These are phyloP conservation scores for Microdochium trichocladiopsis DNA, from an alignment of 2,329 filamentous ascomycete species.

Conservation along the genomic window DNA sequence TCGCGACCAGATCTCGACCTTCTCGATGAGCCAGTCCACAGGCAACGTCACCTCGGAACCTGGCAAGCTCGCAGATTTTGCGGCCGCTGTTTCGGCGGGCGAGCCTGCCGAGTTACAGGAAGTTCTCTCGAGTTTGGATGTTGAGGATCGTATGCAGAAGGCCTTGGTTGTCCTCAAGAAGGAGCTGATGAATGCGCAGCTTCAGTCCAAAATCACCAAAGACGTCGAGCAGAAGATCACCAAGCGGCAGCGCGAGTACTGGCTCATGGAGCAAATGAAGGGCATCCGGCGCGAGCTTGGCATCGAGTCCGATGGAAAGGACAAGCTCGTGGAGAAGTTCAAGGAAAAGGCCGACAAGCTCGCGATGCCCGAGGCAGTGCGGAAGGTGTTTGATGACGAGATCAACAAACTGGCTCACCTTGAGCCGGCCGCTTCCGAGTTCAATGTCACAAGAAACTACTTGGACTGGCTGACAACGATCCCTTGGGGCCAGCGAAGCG, in stretches of 20 bases:
- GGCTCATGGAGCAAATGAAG: constrained; percentile 99
- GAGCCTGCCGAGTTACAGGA: constrained; percentile 90
- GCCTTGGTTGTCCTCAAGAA: constrained; percentile 91
- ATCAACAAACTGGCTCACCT: constrained; percentile 94
- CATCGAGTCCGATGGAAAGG: constrained; percentile 95
- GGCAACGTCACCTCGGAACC: constrained; percentile 95
- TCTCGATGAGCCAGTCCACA: constrained; percentile 89
- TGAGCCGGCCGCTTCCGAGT: constrained; percentile 93
- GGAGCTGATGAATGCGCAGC: constrained; percentile 94
- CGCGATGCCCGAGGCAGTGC: constrained; percentile 93
- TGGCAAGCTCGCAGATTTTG: constrained; percentile 92
- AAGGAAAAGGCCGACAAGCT: constrained; percentile 90
- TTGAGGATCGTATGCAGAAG: constrained; percentile 89
- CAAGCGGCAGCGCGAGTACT: constrained; percentile 95
- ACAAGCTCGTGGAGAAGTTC: constrained; percentile 96
- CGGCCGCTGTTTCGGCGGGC: constrained; percentile 90
- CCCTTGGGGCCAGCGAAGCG: constrained; percentile 90
- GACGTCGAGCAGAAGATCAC: constrained; percentile 97
- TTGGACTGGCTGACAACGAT: constrained; percentile 98
- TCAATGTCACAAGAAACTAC: constrained; percentile 97
- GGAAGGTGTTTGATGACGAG: constrained; percentile 97
- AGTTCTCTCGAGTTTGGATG: constrained; percentile 79
- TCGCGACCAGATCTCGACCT: constrained; percentile 94
- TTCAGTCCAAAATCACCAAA: constrained; percentile 96
- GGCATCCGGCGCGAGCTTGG: constrained; percentile 92